Percentiles rank a stretch among this genome's conserved stretches.
phyloP scores from a whole-genome alignment of 768 basidiomycete species.

The Nidula microcarpa region DNA sequence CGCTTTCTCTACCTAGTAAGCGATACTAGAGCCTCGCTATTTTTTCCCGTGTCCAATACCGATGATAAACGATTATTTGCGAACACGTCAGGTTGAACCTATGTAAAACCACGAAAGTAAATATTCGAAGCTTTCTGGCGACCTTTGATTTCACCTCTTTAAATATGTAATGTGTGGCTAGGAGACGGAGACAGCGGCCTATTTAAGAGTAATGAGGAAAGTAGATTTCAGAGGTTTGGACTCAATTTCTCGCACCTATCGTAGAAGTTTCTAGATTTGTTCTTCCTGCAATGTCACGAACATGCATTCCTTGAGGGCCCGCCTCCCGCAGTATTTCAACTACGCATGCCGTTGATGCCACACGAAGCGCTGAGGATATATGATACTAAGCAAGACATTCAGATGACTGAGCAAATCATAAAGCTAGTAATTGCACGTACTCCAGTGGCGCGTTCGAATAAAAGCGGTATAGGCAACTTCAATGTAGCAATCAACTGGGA shows the following conservation, averaged over 20 bases:
- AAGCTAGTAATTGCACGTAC: constrained; percentile 3
- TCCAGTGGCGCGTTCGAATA: constrained; percentile 3
- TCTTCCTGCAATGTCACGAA: constrained; percentile 21
- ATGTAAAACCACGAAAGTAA: background rate
- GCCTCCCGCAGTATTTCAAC: constrained; percentile 27
- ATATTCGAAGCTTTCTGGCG: too few species aligned
- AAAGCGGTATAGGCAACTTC: constrained; percentile 1
- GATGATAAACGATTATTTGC: constrained; percentile 25
- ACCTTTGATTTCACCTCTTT: too few species aligned
- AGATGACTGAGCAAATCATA: background rate
- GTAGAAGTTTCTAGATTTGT: constrained; percentile 15
- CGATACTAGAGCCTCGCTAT: constrained; percentile 8
- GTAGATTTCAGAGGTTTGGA: too few species aligned
- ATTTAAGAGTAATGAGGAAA: too few species aligned
- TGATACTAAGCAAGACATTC: constrained; percentile 7
- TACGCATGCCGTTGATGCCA: constrained; percentile 16
- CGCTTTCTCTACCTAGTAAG: constrained; percentile 7
- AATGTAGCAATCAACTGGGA: constrained; percentile 11
- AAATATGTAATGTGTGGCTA: constrained; percentile 30
- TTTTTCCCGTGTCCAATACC: constrained; percentile 19
- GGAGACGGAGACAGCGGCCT: constrained; percentile 25
- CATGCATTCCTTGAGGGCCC: constrained; percentile 23
- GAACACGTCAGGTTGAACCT: constrained; percentile 18
- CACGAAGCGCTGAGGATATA: constrained; percentile 10
- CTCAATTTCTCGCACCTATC: constrained; percentile 16